These are phyloP conservation scores for Heterobasidion occidentale DNA, from an alignment of 1,284 basidiomycete species.

Conservation along the genomic window DNA sequence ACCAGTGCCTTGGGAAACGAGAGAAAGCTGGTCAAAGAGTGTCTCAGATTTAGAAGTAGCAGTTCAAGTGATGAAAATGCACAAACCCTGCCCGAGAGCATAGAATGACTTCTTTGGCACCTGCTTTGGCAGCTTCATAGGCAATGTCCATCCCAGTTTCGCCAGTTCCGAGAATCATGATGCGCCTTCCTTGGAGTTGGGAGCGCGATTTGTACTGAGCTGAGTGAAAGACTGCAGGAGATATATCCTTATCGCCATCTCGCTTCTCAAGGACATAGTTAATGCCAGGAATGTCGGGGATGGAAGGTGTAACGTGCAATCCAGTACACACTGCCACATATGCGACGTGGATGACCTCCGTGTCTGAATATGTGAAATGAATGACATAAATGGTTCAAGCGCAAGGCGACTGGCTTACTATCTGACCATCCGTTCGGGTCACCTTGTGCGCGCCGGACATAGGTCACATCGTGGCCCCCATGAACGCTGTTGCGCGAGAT, in stretches of 20 bases:
- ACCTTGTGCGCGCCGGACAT: constrained; percentile 16
- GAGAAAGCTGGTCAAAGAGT: not conserved
- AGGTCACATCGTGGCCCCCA: constrained; percentile 29
- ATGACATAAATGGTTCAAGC: not conserved
- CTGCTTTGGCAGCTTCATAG: constrained; percentile 42
- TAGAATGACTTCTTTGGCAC: constrained; percentile 46
- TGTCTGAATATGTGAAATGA: not conserved
- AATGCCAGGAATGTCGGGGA: constrained; percentile 41
- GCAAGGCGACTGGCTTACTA: constrained; percentile 11
- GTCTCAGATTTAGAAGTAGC: not conserved
- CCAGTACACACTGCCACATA: constrained; percentile 42
- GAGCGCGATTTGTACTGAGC: constrained; percentile 39
- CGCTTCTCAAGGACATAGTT: constrained; percentile 23
- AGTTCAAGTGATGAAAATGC: not conserved
- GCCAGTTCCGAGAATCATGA: constrained; percentile 54
- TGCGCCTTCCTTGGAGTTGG: constrained; percentile 37
- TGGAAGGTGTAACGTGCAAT: constrained; percentile 41
- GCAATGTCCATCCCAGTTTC: constrained; percentile 67
- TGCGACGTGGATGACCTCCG: constrained; percentile 20
- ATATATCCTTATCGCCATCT: constrained; percentile 11
- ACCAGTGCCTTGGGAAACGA: constrained; percentile 1
- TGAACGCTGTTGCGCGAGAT: constrained; percentile 21
- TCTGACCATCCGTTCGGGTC: constrained; percentile 19
- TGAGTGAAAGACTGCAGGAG: constrained; percentile 40
- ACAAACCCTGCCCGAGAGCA: constrained; percentile 39